Evolutionary conservation across 2,329 filamentous ascomycete genomes (phyloP).

Genomic region (Parascedosporium putredinis): DNA sequence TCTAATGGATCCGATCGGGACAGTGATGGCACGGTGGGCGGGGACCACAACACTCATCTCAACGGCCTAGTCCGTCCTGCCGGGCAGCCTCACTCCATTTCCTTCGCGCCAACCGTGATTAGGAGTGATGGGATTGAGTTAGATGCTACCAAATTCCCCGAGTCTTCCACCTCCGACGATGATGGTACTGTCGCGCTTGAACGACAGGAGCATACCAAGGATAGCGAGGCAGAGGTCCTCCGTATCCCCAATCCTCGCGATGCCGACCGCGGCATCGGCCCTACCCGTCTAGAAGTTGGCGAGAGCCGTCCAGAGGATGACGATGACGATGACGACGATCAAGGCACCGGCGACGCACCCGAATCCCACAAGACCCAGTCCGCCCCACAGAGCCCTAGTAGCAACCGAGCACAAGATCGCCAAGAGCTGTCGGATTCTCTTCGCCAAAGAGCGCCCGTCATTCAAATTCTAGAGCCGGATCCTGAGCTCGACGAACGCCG

Average conservation of each 20-base stretch:
- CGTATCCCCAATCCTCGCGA: constrained; percentile 89
- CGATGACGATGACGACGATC: constrained; percentile 20
- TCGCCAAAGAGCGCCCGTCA: constrained; percentile 33
- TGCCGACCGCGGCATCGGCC: constrained; percentile 70
- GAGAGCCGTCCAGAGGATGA: constrained; percentile 23
- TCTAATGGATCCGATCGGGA: constrained; percentile 4
- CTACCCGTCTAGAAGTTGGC: constrained; percentile 35
- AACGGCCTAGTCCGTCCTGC: constrained; percentile 6
- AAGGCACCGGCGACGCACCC: background rate
- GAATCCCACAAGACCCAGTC: background rate
- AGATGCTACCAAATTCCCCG: constrained; percentile 31
- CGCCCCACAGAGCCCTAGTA: background rate
- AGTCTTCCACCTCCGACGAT: constrained; percentile 31
- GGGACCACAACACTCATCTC: constrained; percentile 2
- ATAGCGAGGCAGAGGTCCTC: constrained; percentile 63
- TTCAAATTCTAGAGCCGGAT: constrained; percentile 54
- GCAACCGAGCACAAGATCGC: background rate
- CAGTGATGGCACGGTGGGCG: constrained; percentile 6
- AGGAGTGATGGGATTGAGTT: constrained; percentile 45
- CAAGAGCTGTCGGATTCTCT: constrained; percentile 19
- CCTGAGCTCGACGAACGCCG: constrained; percentile 16
- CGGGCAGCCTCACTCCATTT: constrained; percentile 32
- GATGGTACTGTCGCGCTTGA: constrained; percentile 41
- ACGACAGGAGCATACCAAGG: constrained; percentile 73
- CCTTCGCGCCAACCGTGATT: constrained; percentile 58